phyloP scores from a whole-genome alignment of 108 stramenopile species.

The Conticribra guillardii region DNA sequence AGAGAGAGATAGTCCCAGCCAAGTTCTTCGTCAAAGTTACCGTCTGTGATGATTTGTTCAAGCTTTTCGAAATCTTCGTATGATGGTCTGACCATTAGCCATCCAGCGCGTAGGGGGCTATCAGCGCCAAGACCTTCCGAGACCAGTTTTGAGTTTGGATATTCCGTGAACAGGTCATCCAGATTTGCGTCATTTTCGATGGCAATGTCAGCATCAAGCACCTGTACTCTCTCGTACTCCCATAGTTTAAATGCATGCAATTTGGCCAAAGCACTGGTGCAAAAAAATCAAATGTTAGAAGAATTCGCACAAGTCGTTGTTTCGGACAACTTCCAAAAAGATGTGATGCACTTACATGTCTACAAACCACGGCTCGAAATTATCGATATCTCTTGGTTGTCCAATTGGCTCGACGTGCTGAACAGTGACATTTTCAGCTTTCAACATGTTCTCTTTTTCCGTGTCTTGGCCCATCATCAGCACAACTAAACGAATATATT shows the following conservation, averaged over 20 bases:
- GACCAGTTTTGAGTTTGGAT: slow-evolving; percentile 12
- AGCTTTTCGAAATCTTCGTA: neutral
- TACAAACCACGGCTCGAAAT: slow-evolving; percentile 26
- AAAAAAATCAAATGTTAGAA: too few species aligned
- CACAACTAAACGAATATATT: slow-evolving; percentile 1
- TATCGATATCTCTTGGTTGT: neutral
- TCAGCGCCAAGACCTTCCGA: slow-evolving; percentile 23
- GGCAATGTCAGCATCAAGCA: slow-evolving; percentile 17
- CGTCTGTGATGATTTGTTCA: slow-evolving; percentile 2
- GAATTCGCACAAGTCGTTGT: too few species aligned
- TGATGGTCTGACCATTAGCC: slow-evolving; percentile 20
- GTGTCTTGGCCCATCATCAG: slow-evolving; percentile 14
- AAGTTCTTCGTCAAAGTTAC: slow-evolving; percentile 3
- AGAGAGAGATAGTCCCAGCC: slow-evolving; percentile 21
- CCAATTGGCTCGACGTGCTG: slow-evolving; percentile 8
- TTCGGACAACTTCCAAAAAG: neutral
- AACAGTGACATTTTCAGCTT: neutral
- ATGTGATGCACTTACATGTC: neutral
- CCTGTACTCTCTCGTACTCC: slow-evolving; percentile 8
- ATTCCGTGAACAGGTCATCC: slow-evolving; percentile 2
- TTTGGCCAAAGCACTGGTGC: slow-evolving; percentile 6
- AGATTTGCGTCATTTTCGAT: slow-evolving; percentile 2
- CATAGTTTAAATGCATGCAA: slow-evolving; percentile 13
- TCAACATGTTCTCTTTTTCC: neutral
- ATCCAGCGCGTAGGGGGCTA: slow-evolving; percentile 24